phyloP scores from a whole-genome alignment of 805 yeast species.

The Yarrowia sp. region DNA sequence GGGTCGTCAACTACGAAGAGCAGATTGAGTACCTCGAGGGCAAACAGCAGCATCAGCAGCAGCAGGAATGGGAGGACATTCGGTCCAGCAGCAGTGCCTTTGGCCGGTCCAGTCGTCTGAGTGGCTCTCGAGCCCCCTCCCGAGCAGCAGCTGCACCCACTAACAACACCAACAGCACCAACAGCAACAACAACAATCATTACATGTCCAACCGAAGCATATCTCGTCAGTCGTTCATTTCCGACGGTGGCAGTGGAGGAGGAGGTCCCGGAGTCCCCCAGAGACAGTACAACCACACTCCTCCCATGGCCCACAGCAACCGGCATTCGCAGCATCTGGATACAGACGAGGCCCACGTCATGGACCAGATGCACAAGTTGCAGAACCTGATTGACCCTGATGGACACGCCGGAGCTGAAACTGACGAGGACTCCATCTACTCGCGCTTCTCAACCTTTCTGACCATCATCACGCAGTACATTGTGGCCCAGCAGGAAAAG shows the following conservation, averaged over 20 bases:
- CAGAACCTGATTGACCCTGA: conserved; percentile 6
- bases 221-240: conserved; percentile 3
- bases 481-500: conserved; percentile 2
- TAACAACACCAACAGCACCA: background rate
- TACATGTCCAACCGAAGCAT: background rate
- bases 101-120: conserved; percentile 8
- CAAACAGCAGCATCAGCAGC: conserved; percentile 3
- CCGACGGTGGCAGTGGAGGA: background rate
- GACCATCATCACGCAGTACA: conserved; percentile 7
- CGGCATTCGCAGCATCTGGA: background rate
- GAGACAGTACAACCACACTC: background rate
- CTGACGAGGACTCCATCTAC: conserved; percentile 7
- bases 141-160: background rate
- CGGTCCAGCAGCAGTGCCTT: background rate
- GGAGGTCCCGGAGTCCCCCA: background rate
- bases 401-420: background rate
- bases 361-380: conserved; percentile 20
- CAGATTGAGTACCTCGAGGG: conserved; percentile 22
- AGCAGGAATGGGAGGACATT: conserved; percentile 1
- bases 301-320: background rate
- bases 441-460: background rate
- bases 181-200: background rate
- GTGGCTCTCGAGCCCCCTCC: conserved; percentile 6
- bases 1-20: conserved; percentile 16
- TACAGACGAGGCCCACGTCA: conserved; percentile 5